A percentile compares a stretch with the other conserved stretches of the same genome.
Conservation (phyloP, 345 rosid species). For the Physaria fendleri region DNA sequence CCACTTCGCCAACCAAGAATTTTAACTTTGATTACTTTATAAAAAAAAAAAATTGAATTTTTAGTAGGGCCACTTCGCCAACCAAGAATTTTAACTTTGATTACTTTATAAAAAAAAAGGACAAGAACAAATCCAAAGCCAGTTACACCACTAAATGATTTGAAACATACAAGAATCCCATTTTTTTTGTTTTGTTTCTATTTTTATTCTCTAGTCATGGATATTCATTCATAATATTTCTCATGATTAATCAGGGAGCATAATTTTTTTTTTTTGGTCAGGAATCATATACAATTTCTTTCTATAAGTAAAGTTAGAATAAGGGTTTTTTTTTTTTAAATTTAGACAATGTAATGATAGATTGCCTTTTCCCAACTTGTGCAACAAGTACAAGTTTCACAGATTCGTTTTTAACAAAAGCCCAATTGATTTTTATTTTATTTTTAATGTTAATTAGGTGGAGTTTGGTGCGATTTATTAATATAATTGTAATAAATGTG, state of each 20-base stretch:
- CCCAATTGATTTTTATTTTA: not conserved
- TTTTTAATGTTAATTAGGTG: not conserved
- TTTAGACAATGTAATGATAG: not conserved
- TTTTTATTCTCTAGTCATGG: no score
- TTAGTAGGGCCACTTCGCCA: not conserved
- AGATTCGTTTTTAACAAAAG: not conserved
- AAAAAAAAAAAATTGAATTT: not conserved
- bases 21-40: not conserved
- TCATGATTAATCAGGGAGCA: no score
- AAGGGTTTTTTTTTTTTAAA: not conserved
- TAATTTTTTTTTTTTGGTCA: no score
- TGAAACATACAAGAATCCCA: conserved; percentile 10
- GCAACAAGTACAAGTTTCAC: conserved; percentile 5
- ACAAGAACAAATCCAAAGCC: conserved; percentile 2
- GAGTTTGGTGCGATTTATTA: conserved; percentile 6
- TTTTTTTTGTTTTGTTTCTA: no score
- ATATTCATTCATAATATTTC: no score
- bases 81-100: not conserved
- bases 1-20: not conserved
- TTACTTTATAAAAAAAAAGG: not conserved
- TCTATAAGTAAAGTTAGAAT: not conserved
- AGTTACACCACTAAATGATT: not conserved
- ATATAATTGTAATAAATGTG: not conserved
- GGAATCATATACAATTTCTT: no score
- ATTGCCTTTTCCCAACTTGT: not conserved